Evolutionary conservation across 192 early-diverging fungal species (phyloP), one percentile per base, ranked within the genome.

Genomic region (Piromyces finnis): DNA sequence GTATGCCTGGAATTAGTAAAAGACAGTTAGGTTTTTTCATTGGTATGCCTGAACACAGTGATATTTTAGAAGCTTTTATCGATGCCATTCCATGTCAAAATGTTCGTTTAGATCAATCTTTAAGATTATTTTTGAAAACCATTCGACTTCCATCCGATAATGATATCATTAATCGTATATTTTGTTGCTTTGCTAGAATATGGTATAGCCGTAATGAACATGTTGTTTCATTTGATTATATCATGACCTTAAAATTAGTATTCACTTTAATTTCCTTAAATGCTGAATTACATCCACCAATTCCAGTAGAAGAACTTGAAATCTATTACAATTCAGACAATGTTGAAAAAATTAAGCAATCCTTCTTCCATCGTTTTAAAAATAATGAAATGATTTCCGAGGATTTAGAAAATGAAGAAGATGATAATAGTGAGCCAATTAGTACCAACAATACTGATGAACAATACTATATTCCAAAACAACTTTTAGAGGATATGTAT

Each of bases 201-300:
- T 92, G 91, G 91, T 87, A 90, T 77, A 83, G 87, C 41, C 84
- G 85, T n/a, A 92, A 92, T 80, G 87, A 88, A 36, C 86, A 87
- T 41, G 86, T 88, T 12, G 84, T 87, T 17, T 83, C 86, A 9
- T 91, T 89, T 78, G 87, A 87, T 81, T 87, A 84, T 13, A 87
- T 84, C 7, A 86, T 88, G 77, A 87, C 87, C 0, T 84, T 90
- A 79, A 90, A 89, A 79, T 84, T 92, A 5, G 87, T 92, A 14
- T 86, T 88, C 30, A 87, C 89, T n/a, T 87, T 92, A 85, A 82
- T 92, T 78, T 85, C 85, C 27, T 81, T 92, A 29, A 92, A 92
- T 81, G 89, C 90, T 5, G 88, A 88, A 29, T 78, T 90, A 5
- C 89, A 90, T 82, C 87, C 86, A 32, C 78, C 82, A 77, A 80